Conservation (phyloP, 2,329 filamentous ascomycete species). For the Sphaerulina populicola region DNA sequence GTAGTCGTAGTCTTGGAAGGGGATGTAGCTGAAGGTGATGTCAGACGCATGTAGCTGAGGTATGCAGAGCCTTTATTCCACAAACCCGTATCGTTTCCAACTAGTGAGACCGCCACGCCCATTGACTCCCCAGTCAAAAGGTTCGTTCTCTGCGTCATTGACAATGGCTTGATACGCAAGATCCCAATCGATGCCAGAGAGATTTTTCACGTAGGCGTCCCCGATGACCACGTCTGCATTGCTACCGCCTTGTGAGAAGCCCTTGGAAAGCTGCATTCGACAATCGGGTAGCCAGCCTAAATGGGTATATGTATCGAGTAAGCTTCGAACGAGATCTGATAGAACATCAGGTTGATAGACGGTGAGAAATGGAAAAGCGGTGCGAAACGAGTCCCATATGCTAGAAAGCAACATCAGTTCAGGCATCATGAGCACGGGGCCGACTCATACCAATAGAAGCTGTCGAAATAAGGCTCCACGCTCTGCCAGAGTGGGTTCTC, state of each 20-base stretch:
- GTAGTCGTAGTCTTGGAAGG: slow-evolving; percentile 39
- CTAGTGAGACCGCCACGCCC: slow-evolving; percentile 61
- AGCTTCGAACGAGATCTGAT: slow-evolving; percentile 56
- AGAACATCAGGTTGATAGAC: slow-evolving; percentile 54
- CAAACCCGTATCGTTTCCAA: slow-evolving; percentile 55
- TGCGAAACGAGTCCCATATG: slow-evolving; percentile 57
- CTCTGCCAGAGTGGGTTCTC: slow-evolving; percentile 60
- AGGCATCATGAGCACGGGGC: neutral
- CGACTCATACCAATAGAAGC: slow-evolving; percentile 50
- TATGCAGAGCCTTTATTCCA: too few species aligned
- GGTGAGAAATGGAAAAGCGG: slow-evolving; percentile 55
- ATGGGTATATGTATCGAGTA: slow-evolving; percentile 60
- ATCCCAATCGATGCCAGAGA: slow-evolving; percentile 53
- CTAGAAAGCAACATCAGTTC: neutral
- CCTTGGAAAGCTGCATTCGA: slow-evolving; percentile 65
- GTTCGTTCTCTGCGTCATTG: slow-evolving; percentile 63
- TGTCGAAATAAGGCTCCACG: slow-evolving; percentile 60
- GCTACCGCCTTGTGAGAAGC: slow-evolving; percentile 48
- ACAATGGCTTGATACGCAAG: slow-evolving; percentile 61
- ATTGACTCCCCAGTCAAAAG: slow-evolving; percentile 59
- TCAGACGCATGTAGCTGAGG: too few species aligned
- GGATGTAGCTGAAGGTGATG: slow-evolving; percentile 45
- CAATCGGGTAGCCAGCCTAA: slow-evolving; percentile 61
- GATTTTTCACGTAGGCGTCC: slow-evolving; percentile 60
- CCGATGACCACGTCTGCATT: slow-evolving; percentile 53